These are phyloP conservation scores for Bipolaris oryzae DNA, from an alignment of 2,329 filamentous ascomycete species.

Conservation along the genomic window DNA sequence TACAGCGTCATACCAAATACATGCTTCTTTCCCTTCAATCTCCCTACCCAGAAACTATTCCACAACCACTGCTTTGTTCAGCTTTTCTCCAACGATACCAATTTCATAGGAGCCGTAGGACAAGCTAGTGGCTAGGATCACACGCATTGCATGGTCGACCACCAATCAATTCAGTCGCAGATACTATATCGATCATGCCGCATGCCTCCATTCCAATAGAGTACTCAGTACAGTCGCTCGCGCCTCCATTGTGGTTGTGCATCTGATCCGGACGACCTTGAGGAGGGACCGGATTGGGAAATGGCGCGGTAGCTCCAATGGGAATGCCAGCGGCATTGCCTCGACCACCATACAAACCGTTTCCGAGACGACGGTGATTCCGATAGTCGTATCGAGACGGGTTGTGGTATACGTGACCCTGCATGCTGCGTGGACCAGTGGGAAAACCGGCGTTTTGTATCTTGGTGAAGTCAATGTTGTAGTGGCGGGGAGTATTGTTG, in stretches of 20 bases:
- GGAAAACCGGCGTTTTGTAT: slow-evolving; percentile 21
- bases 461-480: slow-evolving; percentile 16
- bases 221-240: not conserved
- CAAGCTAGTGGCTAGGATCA: slow-evolving; percentile 5
- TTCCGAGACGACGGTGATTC: slow-evolving; percentile 16
- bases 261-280: slow-evolving; percentile 21
- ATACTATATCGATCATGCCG: slow-evolving; percentile 7
- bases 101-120: not conserved
- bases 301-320: slow-evolving; percentile 39
- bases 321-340: slow-evolving; percentile 31
- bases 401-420: slow-evolving; percentile 1
- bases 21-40: not conserved
- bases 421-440: slow-evolving; percentile 1
- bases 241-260: not conserved
- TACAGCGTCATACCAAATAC: not conserved
- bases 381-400: slow-evolving; percentile 7
- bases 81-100: too few species aligned
- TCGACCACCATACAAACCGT: slow-evolving; percentile 30
- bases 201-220: slow-evolving; percentile 10
- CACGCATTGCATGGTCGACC: slow-evolving; percentile 12
- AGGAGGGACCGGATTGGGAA: slow-evolving; percentile 38
- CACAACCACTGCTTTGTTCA: too few species aligned
- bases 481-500: slow-evolving; percentile 3
- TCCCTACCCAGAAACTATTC: too few species aligned
- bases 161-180: slow-evolving; percentile 6